A percentile compares a stretch with the other conserved stretches of the same genome.
Conservation (phyloP, 495 filamentous ascomycete species). For the Gamarada debralockiae region DNA sequence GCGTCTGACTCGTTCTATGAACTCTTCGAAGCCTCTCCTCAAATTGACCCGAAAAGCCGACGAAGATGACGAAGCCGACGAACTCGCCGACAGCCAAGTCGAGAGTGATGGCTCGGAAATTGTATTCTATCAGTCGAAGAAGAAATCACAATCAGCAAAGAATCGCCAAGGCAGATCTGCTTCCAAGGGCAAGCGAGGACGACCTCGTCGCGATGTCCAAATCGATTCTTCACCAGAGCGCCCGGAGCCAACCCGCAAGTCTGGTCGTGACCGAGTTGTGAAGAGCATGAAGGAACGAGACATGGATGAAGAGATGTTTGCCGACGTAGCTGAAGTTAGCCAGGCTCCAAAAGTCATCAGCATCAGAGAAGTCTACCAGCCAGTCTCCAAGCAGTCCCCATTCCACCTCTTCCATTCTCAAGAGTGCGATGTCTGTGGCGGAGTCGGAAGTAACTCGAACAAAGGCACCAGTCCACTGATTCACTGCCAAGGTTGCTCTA, state of each 20-base stretch:
- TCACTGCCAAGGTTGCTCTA: slow-evolving; percentile 87
- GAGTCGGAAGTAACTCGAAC: slow-evolving; percentile 43
- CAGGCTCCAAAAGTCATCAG: slow-evolving; percentile 48
- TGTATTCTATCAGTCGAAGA: slow-evolving; percentile 9
- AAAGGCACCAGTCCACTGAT: slow-evolving; percentile 61
- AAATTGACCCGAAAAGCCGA: slow-evolving; percentile 1
- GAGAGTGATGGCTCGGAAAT: slow-evolving; percentile 25
- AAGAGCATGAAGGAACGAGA: slow-evolving; percentile 60
- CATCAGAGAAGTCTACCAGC: slow-evolving; percentile 66
- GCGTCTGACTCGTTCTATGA: slow-evolving; percentile 12
- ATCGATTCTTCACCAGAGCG: slow-evolving; percentile 29
- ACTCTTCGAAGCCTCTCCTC: slow-evolving; percentile 6
- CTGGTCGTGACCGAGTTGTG: slow-evolving; percentile 38
- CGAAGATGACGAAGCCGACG: slow-evolving; percentile 28
- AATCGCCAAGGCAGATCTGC: slow-evolving; percentile 1
- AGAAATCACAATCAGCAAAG: neutral
- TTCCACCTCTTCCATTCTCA: slow-evolving; percentile 67
- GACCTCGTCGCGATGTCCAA: neutral
- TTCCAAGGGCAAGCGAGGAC: slow-evolving; percentile 5
- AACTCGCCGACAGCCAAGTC: slow-evolving; percentile 31
- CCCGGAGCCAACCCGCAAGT: slow-evolving; percentile 38
- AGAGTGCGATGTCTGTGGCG: slow-evolving; percentile 68
- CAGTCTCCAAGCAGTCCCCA: slow-evolving; percentile 45
- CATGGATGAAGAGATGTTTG: slow-evolving; percentile 52
- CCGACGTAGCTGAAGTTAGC: slow-evolving; percentile 49